Conservation (phyloP, 768 basidiomycete species). For the Panaeolus cyanescens region DNA sequence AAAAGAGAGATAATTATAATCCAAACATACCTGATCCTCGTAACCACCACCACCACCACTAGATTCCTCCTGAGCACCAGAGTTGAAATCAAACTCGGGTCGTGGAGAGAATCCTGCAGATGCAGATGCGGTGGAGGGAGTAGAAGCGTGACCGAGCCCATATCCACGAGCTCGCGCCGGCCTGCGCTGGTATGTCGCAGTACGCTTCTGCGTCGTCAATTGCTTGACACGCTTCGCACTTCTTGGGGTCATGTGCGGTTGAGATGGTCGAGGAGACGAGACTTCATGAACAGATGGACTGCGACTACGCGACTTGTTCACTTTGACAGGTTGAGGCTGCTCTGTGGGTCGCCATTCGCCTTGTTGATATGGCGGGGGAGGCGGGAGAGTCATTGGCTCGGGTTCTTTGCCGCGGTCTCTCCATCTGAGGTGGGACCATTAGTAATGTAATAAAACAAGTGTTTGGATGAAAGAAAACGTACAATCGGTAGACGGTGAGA, state of each 20-base stretch:
- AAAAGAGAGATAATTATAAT: background rate
- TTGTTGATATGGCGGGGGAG: conserved; percentile 69
- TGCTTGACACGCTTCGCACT: conserved; percentile 3
- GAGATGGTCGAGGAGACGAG: conserved; percentile 39
- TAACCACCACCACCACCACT: conserved; percentile 40
- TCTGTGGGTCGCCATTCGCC: conserved; percentile 50
- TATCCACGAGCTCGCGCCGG: conserved; percentile 17
- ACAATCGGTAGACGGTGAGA: conserved; percentile 86
- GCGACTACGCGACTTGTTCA: conserved; percentile 5
- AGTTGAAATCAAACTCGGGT: conserved; percentile 45
- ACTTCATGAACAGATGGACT: conserved; percentile 28
- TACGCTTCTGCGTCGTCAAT: background rate
- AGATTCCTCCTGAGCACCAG: conserved; percentile 29
- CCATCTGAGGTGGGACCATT: conserved; percentile 52
- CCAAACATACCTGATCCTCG: conserved; percentile 44
- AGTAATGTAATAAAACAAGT: background rate
- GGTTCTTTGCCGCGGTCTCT: conserved; percentile 69
- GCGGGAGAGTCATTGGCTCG: conserved; percentile 22
- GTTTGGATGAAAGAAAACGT: conserved; percentile 31
- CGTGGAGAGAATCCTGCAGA: conserved; percentile 21
- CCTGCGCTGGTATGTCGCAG: background rate
- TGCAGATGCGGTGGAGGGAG: conserved; percentile 2
- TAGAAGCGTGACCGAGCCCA: conserved; percentile 17
- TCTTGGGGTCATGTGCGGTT: conserved; percentile 19
- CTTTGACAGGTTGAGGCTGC: conserved; percentile 33